Evolutionary conservation across 352 stramenopile species (phyloP), one percentile per base, ranked within the genome.

Genomic region (Pythium rhizo-oryzae): DNA sequence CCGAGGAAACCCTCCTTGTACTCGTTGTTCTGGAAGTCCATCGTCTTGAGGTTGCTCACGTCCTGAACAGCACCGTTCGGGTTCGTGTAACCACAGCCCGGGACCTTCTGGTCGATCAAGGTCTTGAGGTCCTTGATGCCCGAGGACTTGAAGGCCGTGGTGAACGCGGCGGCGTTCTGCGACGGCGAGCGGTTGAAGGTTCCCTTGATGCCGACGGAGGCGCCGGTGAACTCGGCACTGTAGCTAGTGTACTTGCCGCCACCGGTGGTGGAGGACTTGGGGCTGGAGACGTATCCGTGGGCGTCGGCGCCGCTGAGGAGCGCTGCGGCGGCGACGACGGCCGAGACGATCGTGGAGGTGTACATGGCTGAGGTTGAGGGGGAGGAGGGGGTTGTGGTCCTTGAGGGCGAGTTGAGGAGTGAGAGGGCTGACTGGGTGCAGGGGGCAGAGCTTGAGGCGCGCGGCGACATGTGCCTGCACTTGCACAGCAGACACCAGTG

Each of bases 1-100:
- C 67, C 68, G 18, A 89, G 71, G 67, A 89, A 89, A 2, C 78
- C 78, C 33, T 78, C 77, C 28, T 76, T 65, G 56, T 78, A 72
- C 58, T 89, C 65, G 55, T 77, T 65, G 61, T 89, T 89, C 54
- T 84, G 74, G 21, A 35, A 77, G 16, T 53, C 56, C 49, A 78
- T 72, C 43, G 67, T 67, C 13, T 51, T 81, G 39, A 83, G 62
- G 11, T 66, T 58, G 44, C 49, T 63, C 13, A 68, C 60, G 49
- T 71, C 61, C 8, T 53, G 23, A 0, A 70, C 64, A 0, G 60
- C 25, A 21, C 52, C 60, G 67, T 76, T 70, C 15, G 65, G 60
- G 33, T 39, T 39, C 6, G 33, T 39, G 33, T 49, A 30, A 16
- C 53, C 53, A 49, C 53, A 60, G 23, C 53, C 53, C 9, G 53